Conservation (phyloP, 257 asterid genomes). For the Solanum chaucha region DNA sequence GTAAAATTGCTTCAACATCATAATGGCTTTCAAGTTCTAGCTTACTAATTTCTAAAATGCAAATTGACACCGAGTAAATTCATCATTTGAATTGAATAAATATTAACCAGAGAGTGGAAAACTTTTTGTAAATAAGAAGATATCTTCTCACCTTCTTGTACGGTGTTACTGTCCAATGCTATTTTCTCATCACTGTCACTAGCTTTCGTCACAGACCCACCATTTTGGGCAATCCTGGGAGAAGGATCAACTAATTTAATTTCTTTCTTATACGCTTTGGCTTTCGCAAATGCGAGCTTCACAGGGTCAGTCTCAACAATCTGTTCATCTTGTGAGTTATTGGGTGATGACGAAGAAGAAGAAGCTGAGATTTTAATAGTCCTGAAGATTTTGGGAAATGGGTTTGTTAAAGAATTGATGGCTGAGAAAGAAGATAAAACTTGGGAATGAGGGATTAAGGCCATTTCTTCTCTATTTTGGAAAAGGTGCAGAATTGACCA, state of each 20-base stretch:
- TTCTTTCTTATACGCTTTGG: constrained; percentile 45
- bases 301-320: constrained; percentile 32
- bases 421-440: constrained; percentile 31
- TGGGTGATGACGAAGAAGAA: constrained; percentile 7
- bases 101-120: neutral
- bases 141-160: neutral
- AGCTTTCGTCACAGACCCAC: neutral
- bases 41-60: neutral
- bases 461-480: constrained; percentile 24
- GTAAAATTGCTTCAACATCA: neutral
- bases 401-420: constrained; percentile 15
- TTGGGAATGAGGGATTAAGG: constrained; percentile 34
- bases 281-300: constrained; percentile 58
- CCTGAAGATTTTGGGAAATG: constrained; percentile 13
- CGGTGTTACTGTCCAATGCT: constrained; percentile 16
- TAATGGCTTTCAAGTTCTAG: neutral
- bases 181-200: constrained; percentile 9
- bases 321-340: constrained; percentile 7
- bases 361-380: constrained; percentile 32
- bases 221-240: neutral
- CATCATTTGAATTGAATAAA: neutral
- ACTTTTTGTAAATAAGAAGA: neutral
- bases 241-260: constrained; percentile 10
- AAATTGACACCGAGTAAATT: neutral
- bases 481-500: neutral